Evolutionary conservation across 208 protist species (phyloP), one percentile per base, ranked within the genome.

Genomic region (Leptomonas seymouri): DNA sequence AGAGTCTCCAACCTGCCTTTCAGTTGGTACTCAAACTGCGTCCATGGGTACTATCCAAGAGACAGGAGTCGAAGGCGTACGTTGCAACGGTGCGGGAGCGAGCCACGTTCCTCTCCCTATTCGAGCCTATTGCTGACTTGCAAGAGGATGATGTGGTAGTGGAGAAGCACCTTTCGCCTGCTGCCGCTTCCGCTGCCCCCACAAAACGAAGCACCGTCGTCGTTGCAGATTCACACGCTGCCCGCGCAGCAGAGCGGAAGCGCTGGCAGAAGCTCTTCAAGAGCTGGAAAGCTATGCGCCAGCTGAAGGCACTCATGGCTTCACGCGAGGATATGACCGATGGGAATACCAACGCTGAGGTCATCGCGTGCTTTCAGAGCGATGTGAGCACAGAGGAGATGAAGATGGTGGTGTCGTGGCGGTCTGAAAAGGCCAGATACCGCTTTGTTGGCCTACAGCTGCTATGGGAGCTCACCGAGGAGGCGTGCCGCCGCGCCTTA

Each of bases 191-290:
- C 16, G 28, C 31, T 20, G 28, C 57, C 1, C 21, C 45, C 18
- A 21, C 49, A 20, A 8, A 61, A 15, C 42, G 48, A 39, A 18
- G 6, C 31, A 41, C 34, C 18, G 34, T 0, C 50, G 53, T 2
- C 42, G 14, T 27, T 20, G 16, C 62, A 2, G 65, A 69, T 48
- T 28, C 55, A n/a, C 39, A 67, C 41, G 54, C 27, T 16, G 78
- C 63, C 57, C 73, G 81, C 41, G 27, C 63, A 30, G 78, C 71
- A 20, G 56, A 84, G 56, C 77, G 88, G 48, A 57, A 86, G 41
- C 86, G 85, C 50, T 97, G 93, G 91, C 84, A 81, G 49, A 74
- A 70, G 45, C 79, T 95, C 49, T 97, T 97, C 71, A 85, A 86
- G 53, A 86, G 61, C 57, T 97, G 93, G 91, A 95, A 94, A 45